A percentile compares a stretch with the other conserved stretches of the same genome.
These are phyloP conservation scores for Zygoascus hellenicus DNA, from an alignment of 1,139 yeast species.

Conservation along the genomic window DNA sequence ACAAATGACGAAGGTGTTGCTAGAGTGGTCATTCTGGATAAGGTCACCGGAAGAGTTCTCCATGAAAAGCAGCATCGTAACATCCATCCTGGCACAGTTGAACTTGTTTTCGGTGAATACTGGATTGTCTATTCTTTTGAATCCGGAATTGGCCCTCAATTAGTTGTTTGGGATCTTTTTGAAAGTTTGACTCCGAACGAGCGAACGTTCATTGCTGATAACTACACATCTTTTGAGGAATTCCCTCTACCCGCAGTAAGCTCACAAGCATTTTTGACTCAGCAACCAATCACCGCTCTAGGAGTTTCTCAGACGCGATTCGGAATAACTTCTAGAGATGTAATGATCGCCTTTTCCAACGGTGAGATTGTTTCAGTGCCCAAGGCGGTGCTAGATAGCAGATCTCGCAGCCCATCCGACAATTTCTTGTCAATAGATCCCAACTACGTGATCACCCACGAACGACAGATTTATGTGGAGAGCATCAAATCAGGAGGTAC, in stretches of 20 bases:
- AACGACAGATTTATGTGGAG: conserved; percentile 32
- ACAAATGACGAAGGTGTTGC: conserved; percentile 16
- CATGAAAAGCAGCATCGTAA: conserved; percentile 41
- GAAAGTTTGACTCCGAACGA: conserved; percentile 52
- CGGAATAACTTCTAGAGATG: conserved; percentile 70
- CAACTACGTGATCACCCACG: conserved; percentile 39
- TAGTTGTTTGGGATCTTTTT: conserved; percentile 72
- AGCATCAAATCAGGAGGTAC: conserved; percentile 52
- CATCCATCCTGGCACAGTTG: conserved; percentile 36
- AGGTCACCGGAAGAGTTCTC: conserved; percentile 61
- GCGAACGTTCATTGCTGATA: conserved; percentile 29
- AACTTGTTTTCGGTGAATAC: conserved; percentile 68
- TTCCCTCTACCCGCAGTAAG: conserved; percentile 41
- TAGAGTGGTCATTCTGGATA: conserved; percentile 52
- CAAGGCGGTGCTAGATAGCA: conserved; percentile 39
- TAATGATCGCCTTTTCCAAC: conserved; percentile 49
- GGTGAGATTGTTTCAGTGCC: conserved; percentile 73
- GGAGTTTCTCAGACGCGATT: conserved; percentile 57
- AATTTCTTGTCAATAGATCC: conserved; percentile 49
- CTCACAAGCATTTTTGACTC: conserved; percentile 51
- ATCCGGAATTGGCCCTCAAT: conserved; percentile 49
- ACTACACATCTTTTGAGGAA: conserved; percentile 37
- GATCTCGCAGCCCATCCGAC: conserved; percentile 43
- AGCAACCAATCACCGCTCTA: conserved; percentile 39
- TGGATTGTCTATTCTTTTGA: conserved; percentile 73